Percentiles rank a stretch among this genome's conserved stretches.
phyloP scores from a whole-genome alignment of 1,139 yeast genomes.

The Meyerozyma elateridarum region DNA sequence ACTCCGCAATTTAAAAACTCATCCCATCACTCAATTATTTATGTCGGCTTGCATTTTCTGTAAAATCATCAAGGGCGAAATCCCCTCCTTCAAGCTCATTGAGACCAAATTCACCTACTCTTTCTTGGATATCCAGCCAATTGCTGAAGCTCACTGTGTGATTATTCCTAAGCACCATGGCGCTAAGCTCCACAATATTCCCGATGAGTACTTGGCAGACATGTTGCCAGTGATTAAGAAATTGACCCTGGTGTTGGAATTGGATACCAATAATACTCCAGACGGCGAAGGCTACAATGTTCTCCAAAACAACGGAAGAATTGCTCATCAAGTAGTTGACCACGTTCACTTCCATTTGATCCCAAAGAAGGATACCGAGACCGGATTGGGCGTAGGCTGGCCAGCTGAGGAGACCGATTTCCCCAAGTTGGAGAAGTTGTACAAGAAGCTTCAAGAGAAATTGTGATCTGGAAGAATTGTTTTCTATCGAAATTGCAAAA shows the following conservation, averaged over 20 bases:
- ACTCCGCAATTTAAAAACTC: too few relatives aligned
- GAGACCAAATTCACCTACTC: conserved; percentile 80
- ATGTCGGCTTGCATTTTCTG: conserved; percentile 81
- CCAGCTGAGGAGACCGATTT: conserved; percentile 77
- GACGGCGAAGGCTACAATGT: conserved; percentile 83
- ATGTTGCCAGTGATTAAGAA: conserved; percentile 83
- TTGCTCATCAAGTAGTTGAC: conserved; percentile 91
- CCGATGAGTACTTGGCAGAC: conserved; percentile 85
- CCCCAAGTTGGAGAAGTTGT: conserved; percentile 62
- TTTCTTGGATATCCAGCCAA: conserved; percentile 90
- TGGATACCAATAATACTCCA: conserved; percentile 50
- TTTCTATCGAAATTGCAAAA: too few relatives aligned
- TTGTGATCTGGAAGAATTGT: too few relatives aligned
- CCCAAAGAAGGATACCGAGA: conserved; percentile 66
- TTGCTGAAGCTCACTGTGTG: conserved; percentile 80
- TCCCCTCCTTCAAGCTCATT: conserved; percentile 82
- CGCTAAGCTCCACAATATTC: conserved; percentile 82
- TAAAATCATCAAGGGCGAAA: conserved; percentile 89
- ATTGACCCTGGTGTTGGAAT: conserved; percentile 65
- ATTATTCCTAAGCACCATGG: conserved; percentile 92
- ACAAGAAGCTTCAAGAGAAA: conserved; percentile 55
- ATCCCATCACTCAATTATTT: too few relatives aligned
- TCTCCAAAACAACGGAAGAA: conserved; percentile 86
- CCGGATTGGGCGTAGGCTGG: conserved; percentile 89
- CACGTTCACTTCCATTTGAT: conserved; percentile 96